Evolutionary conservation across 805 yeast species (phyloP).

Genomic region (Wickerhamiella qilinensis): DNA sequence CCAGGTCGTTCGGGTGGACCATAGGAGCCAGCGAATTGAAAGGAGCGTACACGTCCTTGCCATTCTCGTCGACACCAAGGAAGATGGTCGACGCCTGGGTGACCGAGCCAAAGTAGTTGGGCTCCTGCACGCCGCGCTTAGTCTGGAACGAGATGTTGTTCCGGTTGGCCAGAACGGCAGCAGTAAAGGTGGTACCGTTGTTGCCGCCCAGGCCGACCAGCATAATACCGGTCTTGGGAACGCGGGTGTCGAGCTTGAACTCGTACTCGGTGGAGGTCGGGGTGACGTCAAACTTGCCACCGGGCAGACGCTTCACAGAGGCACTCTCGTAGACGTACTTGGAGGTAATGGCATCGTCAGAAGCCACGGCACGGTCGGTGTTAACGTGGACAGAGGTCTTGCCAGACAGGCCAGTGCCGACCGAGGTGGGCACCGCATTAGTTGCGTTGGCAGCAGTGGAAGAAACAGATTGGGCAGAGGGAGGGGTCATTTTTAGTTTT

Average conservation of each 20-base stretch:
- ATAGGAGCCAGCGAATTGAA: slow-evolving; percentile 80
- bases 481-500: slow-evolving; percentile 6
- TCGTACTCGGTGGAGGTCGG: slow-evolving; percentile 62
- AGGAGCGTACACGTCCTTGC: slow-evolving; percentile 82
- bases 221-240: slow-evolving; percentile 77
- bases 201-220: slow-evolving; percentile 94
- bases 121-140: slow-evolving; percentile 58
- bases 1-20: slow-evolving; percentile 78
- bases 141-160: slow-evolving; percentile 62
- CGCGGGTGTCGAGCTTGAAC: slow-evolving; percentile 67
- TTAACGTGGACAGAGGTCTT: slow-evolving; percentile 35
- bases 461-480: slow-evolving; percentile 15
- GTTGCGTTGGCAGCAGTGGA: slow-evolving; percentile 15
- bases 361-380: slow-evolving; percentile 35
- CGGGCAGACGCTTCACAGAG: slow-evolving; percentile 35
- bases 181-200: slow-evolving; percentile 83
- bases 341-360: slow-evolving; percentile 34
- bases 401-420: slow-evolving; percentile 24
- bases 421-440: slow-evolving; percentile 15
- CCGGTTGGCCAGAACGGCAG: slow-evolving; percentile 74
- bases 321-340: slow-evolving; percentile 63
- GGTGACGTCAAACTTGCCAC: slow-evolving; percentile 44
- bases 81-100: slow-evolving; percentile 85
- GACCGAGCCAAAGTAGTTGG: slow-evolving; percentile 86
- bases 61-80: slow-evolving; percentile 68